Evolutionary conservation across 768 basidiomycete species (phyloP), one percentile per base, ranked within the genome.

Genomic region (Lyophyllum atratum): DNA sequence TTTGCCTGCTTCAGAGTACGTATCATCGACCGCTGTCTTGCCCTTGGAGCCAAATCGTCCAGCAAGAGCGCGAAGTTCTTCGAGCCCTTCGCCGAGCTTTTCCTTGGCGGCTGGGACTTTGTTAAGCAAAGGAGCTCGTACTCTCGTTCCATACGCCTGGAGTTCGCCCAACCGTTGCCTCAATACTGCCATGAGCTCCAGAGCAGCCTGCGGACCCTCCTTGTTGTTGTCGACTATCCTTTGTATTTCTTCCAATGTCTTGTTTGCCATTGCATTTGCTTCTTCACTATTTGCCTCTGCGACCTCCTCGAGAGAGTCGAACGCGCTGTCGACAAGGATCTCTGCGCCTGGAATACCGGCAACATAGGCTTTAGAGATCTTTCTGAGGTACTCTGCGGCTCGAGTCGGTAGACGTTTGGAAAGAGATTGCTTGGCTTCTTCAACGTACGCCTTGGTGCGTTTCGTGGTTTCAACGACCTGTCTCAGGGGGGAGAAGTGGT

Each of bases 401-500:
- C 70, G 70, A 62, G 63, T 67, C 12, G 73, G 68, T 45, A 50
- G 25, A 43, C 21, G 61, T 60, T 44, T 55, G 48, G 45, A 14
- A 1, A 53, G 22, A 24, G 21, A 40, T 11, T 52, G 61, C 59
- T 54, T 71, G 54, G 62, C 63, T 54, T 58, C 63, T 68, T 49
- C 40, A 28, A 22, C 22, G 31, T 31, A 29, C 17, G 8, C 19
- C 42, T 68, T 57, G 2, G 69, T 66, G 5, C 66, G 57, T 37
- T 68, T 67, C 15, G 76, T 61, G 4, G 72, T 66, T 51, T 79
- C 71, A 7, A 79, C 74, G 2, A 67, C 61, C 5, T 61, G 64
- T 60, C 74, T 79, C 11, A 73, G 29, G 15, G 74, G 74, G 28
- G 77, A 79, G 58, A 71, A 73, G 58, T 77, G 70, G 58, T 81